Percentiles rank a stretch among this genome's conserved stretches.
These are phyloP conservation scores for Tephrocybe sp. DNA, from an alignment of 768 basidiomycete species.

Conservation along the genomic window DNA sequence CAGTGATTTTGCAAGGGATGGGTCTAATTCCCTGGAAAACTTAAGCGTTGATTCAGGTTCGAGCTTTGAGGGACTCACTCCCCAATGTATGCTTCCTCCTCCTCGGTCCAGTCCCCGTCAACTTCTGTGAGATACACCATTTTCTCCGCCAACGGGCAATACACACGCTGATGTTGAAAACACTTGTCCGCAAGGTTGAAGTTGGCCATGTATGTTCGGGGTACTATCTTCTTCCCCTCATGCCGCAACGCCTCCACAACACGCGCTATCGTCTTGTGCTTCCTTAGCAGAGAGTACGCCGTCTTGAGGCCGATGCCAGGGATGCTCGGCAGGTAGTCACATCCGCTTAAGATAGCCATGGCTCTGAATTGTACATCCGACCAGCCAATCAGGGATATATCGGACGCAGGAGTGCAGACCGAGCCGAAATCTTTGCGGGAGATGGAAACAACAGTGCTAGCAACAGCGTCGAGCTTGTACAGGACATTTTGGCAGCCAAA, in stretches of 20 bases:
- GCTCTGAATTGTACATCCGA: constrained; percentile 85
- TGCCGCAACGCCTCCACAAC: constrained; percentile 70
- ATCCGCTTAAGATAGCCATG: constrained; percentile 92
- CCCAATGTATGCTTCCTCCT: constrained; percentile 71
- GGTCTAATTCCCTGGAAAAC: constrained; percentile 56
- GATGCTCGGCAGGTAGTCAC: constrained; percentile 90
- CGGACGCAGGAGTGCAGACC: constrained; percentile 41
- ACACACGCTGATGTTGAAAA: constrained; percentile 91
- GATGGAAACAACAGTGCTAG: constrained; percentile 63
- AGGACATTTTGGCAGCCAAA: constrained; percentile 93
- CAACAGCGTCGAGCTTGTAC: constrained; percentile 83
- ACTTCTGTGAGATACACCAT: constrained; percentile 73
- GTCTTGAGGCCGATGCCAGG: constrained; percentile 93
- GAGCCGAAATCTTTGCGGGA: constrained; percentile 66
- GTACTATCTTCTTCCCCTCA: constrained; percentile 84
- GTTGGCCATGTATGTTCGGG: constrained; percentile 66
- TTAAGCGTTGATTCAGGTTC: too few relatives aligned
- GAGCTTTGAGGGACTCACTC: constrained; percentile 48
- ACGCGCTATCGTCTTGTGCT: constrained; percentile 84
- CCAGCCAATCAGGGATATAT: constrained; percentile 85
- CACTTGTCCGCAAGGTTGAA: constrained; percentile 87
- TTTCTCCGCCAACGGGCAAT: constrained; percentile 62
- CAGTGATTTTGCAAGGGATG: constrained; percentile 59
- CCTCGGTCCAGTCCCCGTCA: constrained; percentile 52
- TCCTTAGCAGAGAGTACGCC: constrained; percentile 76